Conservation (phyloP, 2,329 filamentous ascomycete genomes). For the Cladosporium halotolerans region DNA sequence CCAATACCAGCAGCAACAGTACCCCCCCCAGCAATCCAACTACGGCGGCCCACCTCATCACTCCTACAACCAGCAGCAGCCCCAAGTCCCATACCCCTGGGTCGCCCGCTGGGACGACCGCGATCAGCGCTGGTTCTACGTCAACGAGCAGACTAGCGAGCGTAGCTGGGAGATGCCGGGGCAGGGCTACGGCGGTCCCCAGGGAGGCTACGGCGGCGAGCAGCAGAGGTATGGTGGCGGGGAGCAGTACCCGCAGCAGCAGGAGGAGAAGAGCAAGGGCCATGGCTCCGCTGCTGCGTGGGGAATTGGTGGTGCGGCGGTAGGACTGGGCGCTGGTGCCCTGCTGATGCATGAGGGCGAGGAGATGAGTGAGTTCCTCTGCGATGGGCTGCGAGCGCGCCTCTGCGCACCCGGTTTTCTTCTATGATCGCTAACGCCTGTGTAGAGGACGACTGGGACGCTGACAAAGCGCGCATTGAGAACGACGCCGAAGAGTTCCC, state of each 20-base stretch:
- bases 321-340: constrained; percentile 39
- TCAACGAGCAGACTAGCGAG: constrained; percentile 43
- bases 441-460: constrained; percentile 15
- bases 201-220: constrained; percentile 6
- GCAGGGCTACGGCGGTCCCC: constrained; percentile 15
- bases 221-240: constrained; percentile 7
- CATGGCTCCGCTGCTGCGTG: constrained; percentile 30
- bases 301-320: constrained; percentile 35
- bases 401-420: too few species aligned
- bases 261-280: constrained; percentile 27
- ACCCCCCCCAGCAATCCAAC: neutral
- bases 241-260: neutral
- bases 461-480: constrained; percentile 15
- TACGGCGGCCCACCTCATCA: constrained; percentile 9
- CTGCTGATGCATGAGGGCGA: constrained; percentile 42
- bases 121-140: constrained; percentile 38
- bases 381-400: too few species aligned
- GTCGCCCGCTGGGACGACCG: constrained; percentile 39
- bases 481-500: constrained; percentile 36
- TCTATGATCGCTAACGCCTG: neutral
- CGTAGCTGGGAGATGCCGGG: constrained; percentile 35
- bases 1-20: neutral
- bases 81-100: constrained; percentile 38
- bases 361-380: constrained; percentile 31
- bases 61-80: constrained; percentile 18